Evolutionary conservation across 257 asterid species (phyloP).

Genomic region (Nicotiana undulata): DNA sequence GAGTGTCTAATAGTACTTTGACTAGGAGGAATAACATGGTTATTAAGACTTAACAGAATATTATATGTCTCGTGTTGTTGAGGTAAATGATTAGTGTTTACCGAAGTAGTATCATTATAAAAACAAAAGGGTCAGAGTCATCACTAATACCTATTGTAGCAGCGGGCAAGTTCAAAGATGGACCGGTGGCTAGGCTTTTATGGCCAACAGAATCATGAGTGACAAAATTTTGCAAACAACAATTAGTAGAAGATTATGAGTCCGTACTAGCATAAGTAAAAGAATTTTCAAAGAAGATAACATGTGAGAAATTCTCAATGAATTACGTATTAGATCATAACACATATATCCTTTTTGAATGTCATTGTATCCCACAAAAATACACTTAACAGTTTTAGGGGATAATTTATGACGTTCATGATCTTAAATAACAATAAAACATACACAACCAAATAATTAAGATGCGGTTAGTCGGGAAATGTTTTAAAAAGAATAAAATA

Average conservation of each 20-base stretch:
- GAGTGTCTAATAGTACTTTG: too few relatives aligned
- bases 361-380: background rate
- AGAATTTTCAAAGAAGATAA: background rate
- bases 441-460: background rate
- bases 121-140: too few relatives aligned
- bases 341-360: background rate
- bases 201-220: background rate
- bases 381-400: background rate
- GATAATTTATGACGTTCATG: background rate
- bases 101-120: too few relatives aligned
- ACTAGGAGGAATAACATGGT: too few relatives aligned
- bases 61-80: too few relatives aligned
- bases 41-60: too few relatives aligned
- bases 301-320: background rate
- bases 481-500: background rate
- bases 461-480: background rate
- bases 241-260: background rate
- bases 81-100: too few relatives aligned
- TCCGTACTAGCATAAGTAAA: background rate
- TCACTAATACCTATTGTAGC: too few relatives aligned
- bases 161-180: background rate
- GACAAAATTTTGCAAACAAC: background rate
- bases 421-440: background rate
- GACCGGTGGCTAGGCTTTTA: background rate
- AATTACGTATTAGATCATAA: background rate